Evolutionary conservation across 345 rosid species (phyloP).

Genomic region (Aegle marmelos): DNA sequence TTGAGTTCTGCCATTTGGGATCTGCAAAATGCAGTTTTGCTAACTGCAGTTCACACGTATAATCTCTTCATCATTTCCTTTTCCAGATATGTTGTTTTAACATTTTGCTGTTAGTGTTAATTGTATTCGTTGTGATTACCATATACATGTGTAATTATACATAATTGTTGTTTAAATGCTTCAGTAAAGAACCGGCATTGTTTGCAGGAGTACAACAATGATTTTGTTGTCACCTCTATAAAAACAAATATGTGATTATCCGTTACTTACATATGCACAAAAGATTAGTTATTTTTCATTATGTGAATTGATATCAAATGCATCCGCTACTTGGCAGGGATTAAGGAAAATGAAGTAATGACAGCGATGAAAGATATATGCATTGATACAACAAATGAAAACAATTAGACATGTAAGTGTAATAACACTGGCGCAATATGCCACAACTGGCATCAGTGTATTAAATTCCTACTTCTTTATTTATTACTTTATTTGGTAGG

Average conservation of each 20-base stretch:
- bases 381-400: too few relatives aligned
- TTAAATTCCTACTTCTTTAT: background rate
- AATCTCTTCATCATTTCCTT: background rate
- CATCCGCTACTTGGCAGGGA: background rate
- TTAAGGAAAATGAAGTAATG: background rate
- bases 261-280: background rate
- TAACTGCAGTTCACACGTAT: background rate
- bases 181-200: background rate
- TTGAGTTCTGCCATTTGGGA: background rate
- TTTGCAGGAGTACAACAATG: background rate
- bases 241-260: background rate
- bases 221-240: background rate
- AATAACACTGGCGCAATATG: background rate
- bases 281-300: background rate
- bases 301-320: background rate
- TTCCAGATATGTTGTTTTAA: background rate
- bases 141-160: background rate
- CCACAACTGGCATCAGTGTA: background rate
- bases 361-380: background rate
- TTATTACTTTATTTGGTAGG: background rate
- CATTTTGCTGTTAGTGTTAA: background rate
- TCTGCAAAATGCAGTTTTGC: background rate
- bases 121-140: background rate
- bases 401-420: background rate
- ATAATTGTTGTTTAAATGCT: too few relatives aligned